These are phyloP conservation scores for Iberis pinnata DNA, from an alignment of 345 rosid genomes.

Conservation along the genomic window DNA sequence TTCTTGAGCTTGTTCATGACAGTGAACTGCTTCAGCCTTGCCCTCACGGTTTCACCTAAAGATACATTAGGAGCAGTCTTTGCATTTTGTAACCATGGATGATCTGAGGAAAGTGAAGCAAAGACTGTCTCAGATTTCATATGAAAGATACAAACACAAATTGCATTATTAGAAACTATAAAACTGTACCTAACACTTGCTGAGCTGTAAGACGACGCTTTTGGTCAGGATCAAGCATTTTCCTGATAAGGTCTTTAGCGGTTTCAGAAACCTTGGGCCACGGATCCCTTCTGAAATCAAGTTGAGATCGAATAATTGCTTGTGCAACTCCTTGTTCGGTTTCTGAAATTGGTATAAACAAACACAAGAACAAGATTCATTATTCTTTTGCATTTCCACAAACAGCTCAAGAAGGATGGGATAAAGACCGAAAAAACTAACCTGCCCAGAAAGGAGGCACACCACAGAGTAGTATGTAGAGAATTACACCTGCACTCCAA, in stretches of 20 bases:
- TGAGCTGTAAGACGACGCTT: conserved; percentile 82
- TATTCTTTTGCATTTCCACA: background rate
- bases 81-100: conserved; percentile 91
- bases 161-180: background rate
- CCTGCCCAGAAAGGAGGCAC: conserved; percentile 99
- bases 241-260: conserved; percentile 84
- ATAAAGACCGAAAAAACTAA: conserved; percentile 31
- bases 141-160: background rate
- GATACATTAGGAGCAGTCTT: conserved; percentile 91
- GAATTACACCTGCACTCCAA: background rate
- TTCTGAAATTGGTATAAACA: conserved; percentile 44
- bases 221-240: conserved; percentile 94
- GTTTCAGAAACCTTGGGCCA: conserved; percentile 94
- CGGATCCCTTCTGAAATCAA: conserved; percentile 93
- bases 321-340: conserved; percentile 98
- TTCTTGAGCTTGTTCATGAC: conserved; percentile 99
- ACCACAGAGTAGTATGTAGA: background rate
- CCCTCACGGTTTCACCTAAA: conserved; percentile 88
- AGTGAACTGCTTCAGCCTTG: conserved; percentile 91
- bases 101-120: conserved; percentile 44
- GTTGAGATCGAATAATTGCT: conserved; percentile 69
- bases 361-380: conserved; percentile 1
- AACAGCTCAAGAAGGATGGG: no score
- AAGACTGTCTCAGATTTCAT: background rate
- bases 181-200: conserved; percentile 73